These are phyloP conservation scores for Peronospora farinosa DNA, from an alignment of 352 stramenopile genomes.

Conservation along the genomic window DNA sequence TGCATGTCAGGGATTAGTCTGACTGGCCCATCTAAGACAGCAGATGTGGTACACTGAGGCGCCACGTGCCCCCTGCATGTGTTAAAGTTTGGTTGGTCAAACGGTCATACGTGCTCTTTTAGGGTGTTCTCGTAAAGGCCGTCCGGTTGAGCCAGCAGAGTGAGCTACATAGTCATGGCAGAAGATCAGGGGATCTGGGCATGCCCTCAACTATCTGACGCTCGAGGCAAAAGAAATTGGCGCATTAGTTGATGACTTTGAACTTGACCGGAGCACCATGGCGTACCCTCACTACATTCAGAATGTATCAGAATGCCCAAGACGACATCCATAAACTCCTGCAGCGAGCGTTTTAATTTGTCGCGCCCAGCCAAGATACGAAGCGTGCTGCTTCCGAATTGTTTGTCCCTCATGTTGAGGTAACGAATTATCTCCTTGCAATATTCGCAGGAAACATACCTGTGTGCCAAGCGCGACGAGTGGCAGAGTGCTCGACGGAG, in stretches of 20 bases:
- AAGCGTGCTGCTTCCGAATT: constrained; percentile 11
- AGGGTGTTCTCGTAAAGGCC: too few species aligned
- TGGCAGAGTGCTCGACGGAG: constrained; percentile 23
- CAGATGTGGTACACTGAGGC: too few species aligned
- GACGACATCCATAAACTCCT: constrained; percentile 24
- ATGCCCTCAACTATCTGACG: too few species aligned
- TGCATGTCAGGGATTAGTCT: too few species aligned
- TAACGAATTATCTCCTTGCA: constrained; percentile 34
- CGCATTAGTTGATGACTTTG: constrained; percentile 24
- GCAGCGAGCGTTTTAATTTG: constrained; percentile 19
- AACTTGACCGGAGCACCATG: constrained; percentile 27
- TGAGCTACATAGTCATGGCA: too few species aligned
- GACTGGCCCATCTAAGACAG: too few species aligned
- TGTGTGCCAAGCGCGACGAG: constrained; percentile 24
- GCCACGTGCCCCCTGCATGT: too few species aligned
- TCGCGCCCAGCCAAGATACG: constrained; percentile 12
- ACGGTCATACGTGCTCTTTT: too few species aligned
- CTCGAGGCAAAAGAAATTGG: constrained; percentile 18
- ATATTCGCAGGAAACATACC: constrained; percentile 24
- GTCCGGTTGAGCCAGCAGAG: too few species aligned
- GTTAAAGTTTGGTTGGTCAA: too few species aligned
- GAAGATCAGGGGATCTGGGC: too few species aligned
- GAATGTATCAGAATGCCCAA: constrained; percentile 20
- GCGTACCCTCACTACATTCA: constrained; percentile 9
- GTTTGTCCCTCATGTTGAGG: constrained; percentile 14